phyloP scores from a whole-genome alignment of 176 grass and related monocot genomes.

The Saccharum spontaneum region DNA sequence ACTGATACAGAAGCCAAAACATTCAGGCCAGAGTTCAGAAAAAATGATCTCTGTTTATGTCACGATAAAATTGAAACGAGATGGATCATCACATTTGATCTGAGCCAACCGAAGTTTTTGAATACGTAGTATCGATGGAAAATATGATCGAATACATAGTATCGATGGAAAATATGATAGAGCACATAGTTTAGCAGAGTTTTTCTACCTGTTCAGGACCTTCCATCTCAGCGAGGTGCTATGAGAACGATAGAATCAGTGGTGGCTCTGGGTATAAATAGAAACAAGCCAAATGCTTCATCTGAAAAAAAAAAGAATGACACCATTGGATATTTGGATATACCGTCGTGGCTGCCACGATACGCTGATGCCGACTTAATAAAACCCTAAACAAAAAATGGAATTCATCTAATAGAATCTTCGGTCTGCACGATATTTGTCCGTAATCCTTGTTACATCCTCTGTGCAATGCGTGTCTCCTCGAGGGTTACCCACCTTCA shows the following conservation, averaged over 20 bases:
- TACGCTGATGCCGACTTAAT: not conserved
- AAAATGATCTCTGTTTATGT: not conserved
- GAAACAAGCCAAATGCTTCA: conserved; percentile 4
- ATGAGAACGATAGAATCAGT: not conserved
- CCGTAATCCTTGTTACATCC: not conserved
- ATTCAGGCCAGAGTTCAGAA: not conserved
- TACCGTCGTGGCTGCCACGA: not conserved
- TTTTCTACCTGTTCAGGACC: not conserved
- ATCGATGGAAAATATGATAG: not conserved
- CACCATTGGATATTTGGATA: not conserved
- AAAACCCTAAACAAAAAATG: not conserved
- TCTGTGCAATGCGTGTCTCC: not conserved
- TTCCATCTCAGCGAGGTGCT: not conserved
- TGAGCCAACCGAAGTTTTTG: not conserved
- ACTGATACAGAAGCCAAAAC: too few species aligned
- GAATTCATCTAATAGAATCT: not conserved
- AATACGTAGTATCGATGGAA: not conserved
- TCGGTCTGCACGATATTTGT: not conserved
- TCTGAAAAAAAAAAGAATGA: not conserved
- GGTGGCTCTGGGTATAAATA: not conserved
- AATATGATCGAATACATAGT: too few species aligned
- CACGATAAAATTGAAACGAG: not conserved
- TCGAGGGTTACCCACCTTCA: not conserved
- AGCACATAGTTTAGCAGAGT: not conserved
- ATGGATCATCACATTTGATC: not conserved